These are phyloP conservation scores for Fusarium anguioides DNA, from an alignment of 2,329 filamentous ascomycete species.

Conservation along the genomic window DNA sequence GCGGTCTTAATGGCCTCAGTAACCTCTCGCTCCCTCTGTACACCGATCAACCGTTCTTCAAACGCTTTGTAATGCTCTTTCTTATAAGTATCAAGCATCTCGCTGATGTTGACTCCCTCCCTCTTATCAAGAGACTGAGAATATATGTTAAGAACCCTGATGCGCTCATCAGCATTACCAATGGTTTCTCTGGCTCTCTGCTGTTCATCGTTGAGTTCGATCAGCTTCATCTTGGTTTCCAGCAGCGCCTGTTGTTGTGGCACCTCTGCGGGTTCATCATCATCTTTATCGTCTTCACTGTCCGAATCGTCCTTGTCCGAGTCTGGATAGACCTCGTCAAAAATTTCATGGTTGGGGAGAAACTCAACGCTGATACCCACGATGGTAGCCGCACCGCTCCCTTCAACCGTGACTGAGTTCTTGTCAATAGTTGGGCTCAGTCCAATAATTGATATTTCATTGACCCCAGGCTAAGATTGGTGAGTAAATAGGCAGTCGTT, in stretches of 20 bases:
- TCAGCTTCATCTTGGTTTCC: slow-evolving; percentile 47
- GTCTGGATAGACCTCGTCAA: slow-evolving; percentile 65
- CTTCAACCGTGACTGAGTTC: slow-evolving; percentile 70
- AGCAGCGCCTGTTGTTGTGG: slow-evolving; percentile 31
- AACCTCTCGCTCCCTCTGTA: slow-evolving; percentile 49
- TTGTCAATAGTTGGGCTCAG: slow-evolving; percentile 66
- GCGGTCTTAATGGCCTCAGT: slow-evolving; percentile 48
- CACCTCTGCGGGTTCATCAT: slow-evolving; percentile 42
- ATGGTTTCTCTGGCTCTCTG: slow-evolving; percentile 36
- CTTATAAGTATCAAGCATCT: slow-evolving; percentile 55
- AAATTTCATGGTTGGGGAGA: slow-evolving; percentile 65
- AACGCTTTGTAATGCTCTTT: slow-evolving; percentile 57
- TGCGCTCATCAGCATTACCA: slow-evolving; percentile 48
- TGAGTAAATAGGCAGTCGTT: background rate
- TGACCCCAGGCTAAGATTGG: slow-evolving; percentile 60
- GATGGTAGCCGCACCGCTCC: slow-evolving; percentile 65
- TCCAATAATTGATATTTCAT: slow-evolving; percentile 68
- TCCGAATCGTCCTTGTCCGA: slow-evolving; percentile 53
- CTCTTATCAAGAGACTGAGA: slow-evolving; percentile 52
- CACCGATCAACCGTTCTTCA: slow-evolving; percentile 53
- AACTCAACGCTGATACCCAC: slow-evolving; percentile 71
- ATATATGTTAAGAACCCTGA: slow-evolving; percentile 56
- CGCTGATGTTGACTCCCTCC: slow-evolving; percentile 50
- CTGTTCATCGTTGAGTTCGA: slow-evolving; percentile 43
- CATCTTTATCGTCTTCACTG: slow-evolving; percentile 32